A percentile compares a stretch with the other conserved stretches of the same genome.
phyloP scores from a whole-genome alignment of 73 alveolate species.

The Paraurostyla sp. region DNA sequence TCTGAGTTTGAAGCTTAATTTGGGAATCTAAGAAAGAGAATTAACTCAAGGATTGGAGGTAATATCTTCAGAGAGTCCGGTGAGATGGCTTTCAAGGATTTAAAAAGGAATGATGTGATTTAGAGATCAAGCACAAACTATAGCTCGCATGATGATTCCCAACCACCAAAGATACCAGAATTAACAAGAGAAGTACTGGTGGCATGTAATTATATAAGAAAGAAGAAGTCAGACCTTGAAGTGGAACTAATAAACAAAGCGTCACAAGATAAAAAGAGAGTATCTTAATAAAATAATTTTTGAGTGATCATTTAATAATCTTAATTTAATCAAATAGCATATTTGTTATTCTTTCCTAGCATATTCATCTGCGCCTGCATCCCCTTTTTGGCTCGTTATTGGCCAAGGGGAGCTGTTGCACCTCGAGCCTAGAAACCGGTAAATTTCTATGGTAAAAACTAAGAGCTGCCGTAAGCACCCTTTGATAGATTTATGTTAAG shows the following conservation, averaged over 20 bases:
- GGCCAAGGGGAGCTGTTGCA: slow-evolving; percentile 52
- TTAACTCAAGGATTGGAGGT: no score
- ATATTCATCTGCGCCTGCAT: slow-evolving; percentile 8
- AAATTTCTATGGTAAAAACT: slow-evolving; percentile 7
- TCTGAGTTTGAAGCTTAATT: neutral
- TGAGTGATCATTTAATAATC: no score
- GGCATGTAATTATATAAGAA: neutral
- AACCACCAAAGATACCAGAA: neutral
- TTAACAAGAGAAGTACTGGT: neutral
- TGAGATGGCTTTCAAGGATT: no score
- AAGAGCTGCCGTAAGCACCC: slow-evolving; percentile 29
- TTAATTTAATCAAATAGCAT: neutral
- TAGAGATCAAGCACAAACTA: neutral
- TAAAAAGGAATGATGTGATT: neutral
- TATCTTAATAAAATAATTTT: no score
- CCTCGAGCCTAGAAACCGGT: neutral
- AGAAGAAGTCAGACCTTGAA: neutral
- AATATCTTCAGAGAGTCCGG: no score
- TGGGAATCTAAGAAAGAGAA: neutral
- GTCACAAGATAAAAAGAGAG: neutral
- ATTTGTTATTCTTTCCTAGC: slow-evolving; percentile 3
- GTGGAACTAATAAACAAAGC: neutral
- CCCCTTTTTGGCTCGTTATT: slow-evolving; percentile 43
- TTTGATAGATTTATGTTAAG: slow-evolving; percentile 60
- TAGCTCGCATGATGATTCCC: neutral